phyloP scores from a whole-genome alignment of 306 rosid genomes.

The Inga laurina region DNA sequence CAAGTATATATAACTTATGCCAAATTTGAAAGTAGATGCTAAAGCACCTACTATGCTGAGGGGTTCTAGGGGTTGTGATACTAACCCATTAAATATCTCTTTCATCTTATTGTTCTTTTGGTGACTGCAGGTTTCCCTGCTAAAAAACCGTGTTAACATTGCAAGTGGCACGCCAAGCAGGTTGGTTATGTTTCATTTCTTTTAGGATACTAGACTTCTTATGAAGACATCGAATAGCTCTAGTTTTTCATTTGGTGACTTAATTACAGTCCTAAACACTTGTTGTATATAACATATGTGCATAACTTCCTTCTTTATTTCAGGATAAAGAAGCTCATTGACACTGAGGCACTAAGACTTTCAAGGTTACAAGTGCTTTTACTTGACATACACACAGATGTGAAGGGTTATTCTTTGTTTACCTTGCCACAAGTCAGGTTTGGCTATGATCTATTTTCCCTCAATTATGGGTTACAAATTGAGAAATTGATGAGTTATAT shows the following conservation, averaged over 20 bases:
- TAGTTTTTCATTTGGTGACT: not conserved
- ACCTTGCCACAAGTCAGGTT: conserved; percentile 98
- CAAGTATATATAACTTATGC: not conserved
- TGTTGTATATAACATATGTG: not conserved
- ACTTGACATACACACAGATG: conserved; percentile 75
- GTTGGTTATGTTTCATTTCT: conserved; percentile 37
- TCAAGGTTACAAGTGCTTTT: conserved; percentile 73
- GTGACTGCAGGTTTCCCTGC: conserved; percentile 61
- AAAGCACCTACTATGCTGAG: conserved; percentile 8
- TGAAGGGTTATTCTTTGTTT: conserved; percentile 84
- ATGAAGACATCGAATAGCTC: not conserved
- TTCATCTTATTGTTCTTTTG: conserved; percentile 3
- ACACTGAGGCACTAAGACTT: conserved; percentile 76
- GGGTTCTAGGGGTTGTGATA: not conserved
- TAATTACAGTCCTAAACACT: not conserved
- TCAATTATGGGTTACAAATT: not conserved
- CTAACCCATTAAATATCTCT: not conserved
- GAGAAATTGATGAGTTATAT: not conserved
- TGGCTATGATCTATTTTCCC: conserved; percentile 21
- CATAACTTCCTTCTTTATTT: not conserved
- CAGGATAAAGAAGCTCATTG: conserved; percentile 91
- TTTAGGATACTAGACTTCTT: not conserved
- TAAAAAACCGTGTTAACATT: conserved; percentile 81
- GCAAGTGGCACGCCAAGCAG: conserved; percentile 99
- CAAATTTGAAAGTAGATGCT: not conserved